Conservation (phyloP, 495 filamentous ascomycete species). For the Durotheca rogersii region DNA sequence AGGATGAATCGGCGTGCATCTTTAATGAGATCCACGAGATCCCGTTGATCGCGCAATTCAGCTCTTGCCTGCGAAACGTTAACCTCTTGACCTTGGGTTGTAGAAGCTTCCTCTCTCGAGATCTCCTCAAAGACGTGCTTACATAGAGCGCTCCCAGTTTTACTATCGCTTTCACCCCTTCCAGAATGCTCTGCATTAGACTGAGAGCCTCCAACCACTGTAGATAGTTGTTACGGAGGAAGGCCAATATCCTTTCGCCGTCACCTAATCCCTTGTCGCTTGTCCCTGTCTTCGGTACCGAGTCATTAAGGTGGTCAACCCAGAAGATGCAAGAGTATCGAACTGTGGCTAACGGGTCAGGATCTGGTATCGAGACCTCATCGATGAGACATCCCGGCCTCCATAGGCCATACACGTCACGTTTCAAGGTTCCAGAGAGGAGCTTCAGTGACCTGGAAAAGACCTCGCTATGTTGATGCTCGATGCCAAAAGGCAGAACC, state of each 20-base stretch:
- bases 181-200: background rate
- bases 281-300: background rate
- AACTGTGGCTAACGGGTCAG: slow-evolving; percentile 35
- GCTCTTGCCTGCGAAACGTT: too few relatives aligned
- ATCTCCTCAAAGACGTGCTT: too few relatives aligned
- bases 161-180: slow-evolving; percentile 3
- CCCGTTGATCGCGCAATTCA: too few relatives aligned
- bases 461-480: slow-evolving; percentile 31
- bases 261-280: background rate
- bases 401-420: slow-evolving; percentile 21
- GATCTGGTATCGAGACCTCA: slow-evolving; percentile 11
- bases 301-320: slow-evolving; percentile 34
- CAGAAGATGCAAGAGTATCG: slow-evolving; percentile 43
- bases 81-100: too few relatives aligned
- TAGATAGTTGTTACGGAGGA: slow-evolving; percentile 21
- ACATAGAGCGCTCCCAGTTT: background rate
- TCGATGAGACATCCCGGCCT: slow-evolving; percentile 12
- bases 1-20: slow-evolving; percentile 21
- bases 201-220: slow-evolving; percentile 35
- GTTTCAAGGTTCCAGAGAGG: slow-evolving; percentile 11
- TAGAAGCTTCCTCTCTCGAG: too few relatives aligned
- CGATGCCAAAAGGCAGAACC: slow-evolving; percentile 23
- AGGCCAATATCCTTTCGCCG: slow-evolving; percentile 1
- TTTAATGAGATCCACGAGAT: slow-evolving; percentile 1
- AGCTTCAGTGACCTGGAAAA: slow-evolving; percentile 32